These are phyloP conservation scores for Martiniozyma asiatica DNA, from an alignment of 1,139 yeast species.

Conservation along the genomic window DNA sequence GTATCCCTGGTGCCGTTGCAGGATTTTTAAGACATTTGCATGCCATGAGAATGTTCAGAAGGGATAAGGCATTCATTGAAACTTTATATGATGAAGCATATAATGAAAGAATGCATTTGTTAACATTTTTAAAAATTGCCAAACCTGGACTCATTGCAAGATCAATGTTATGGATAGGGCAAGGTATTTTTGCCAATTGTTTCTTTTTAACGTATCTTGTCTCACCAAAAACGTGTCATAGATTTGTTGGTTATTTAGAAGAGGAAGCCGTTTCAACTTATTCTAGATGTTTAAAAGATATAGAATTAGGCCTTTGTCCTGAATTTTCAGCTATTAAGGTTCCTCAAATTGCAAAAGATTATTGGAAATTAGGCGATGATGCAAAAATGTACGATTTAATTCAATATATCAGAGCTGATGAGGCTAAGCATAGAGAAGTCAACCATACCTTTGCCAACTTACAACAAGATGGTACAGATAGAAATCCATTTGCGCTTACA, in stretches of 20 bases:
- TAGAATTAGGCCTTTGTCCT: slow-evolving; percentile 39
- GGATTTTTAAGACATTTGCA: slow-evolving; percentile 57
- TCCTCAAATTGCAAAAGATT: slow-evolving; percentile 49
- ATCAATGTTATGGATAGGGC: slow-evolving; percentile 47
- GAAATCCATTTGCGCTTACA: slow-evolving; percentile 57
- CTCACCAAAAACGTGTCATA: slow-evolving; percentile 55
- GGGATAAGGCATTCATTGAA: slow-evolving; percentile 72
- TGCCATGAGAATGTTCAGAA: slow-evolving; percentile 43
- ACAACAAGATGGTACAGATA: slow-evolving; percentile 34
- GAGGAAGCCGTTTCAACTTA: slow-evolving; percentile 72
- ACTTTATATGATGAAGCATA: slow-evolving; percentile 67
- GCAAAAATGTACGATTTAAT: slow-evolving; percentile 51
- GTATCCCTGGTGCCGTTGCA: slow-evolving; percentile 73
- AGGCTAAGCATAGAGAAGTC: slow-evolving; percentile 67
- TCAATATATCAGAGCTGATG: slow-evolving; percentile 49
- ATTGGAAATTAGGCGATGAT: slow-evolving; percentile 45
- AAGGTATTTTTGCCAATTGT: slow-evolving; percentile 58
- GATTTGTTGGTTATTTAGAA: slow-evolving; percentile 70
- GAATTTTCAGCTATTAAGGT: slow-evolving; percentile 32
- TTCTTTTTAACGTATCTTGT: slow-evolving; percentile 52
- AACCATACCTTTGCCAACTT: slow-evolving; percentile 68
- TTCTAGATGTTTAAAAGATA: slow-evolving; percentile 46
- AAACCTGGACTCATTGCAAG: slow-evolving; percentile 53
- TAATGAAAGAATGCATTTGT: slow-evolving; percentile 67
- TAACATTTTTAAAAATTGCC: slow-evolving; percentile 57